Percentiles rank a stretch among this genome's conserved stretches.
phyloP scores from a whole-genome alignment of 169 alveolate species.

The Cryptosporidium baileyi region DNA sequence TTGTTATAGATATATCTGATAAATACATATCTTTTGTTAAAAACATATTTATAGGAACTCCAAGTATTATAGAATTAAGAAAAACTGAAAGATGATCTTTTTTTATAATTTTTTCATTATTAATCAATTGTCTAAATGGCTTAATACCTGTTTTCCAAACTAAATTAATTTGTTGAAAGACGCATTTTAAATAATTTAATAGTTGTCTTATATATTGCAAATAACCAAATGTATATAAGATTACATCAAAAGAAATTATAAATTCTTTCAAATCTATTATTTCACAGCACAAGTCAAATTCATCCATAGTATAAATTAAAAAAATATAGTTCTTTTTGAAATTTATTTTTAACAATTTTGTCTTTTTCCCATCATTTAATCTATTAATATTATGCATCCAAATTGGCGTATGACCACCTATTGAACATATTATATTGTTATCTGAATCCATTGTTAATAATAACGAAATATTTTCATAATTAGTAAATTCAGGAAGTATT shows the following conservation, averaged over 20 bases:
- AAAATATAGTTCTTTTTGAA: not conserved
- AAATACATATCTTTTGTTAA: not conserved
- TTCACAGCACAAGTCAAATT: not conserved
- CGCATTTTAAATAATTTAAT: constrained; percentile 3
- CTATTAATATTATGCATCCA: constrained; percentile 5
- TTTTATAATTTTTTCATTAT: not conserved
- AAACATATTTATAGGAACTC: constrained; percentile 14
- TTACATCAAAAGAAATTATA: not conserved
- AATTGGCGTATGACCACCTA: constrained; percentile 68
- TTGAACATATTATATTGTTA: constrained; percentile 13
- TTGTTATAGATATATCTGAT: not conserved
- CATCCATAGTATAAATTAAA: not conserved
- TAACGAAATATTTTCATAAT: not conserved
- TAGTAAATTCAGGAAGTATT: constrained; percentile 14
- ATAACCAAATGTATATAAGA: constrained; percentile 14
- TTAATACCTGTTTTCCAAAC: constrained; percentile 43
- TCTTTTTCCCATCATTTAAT: not conserved
- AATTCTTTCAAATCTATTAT: constrained; percentile 9
- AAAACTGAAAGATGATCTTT: not conserved
- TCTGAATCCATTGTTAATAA: constrained; percentile 11
- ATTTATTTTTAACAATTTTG: not conserved
- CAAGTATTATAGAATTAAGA: constrained; percentile 6
- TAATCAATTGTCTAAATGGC: constrained; percentile 36
- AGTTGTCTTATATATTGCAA: constrained; percentile 53
- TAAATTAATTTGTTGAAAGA: not conserved